phyloP scores from a whole-genome alignment of 2,329 filamentous ascomycete species.

The Xylariaceae sp. region DNA sequence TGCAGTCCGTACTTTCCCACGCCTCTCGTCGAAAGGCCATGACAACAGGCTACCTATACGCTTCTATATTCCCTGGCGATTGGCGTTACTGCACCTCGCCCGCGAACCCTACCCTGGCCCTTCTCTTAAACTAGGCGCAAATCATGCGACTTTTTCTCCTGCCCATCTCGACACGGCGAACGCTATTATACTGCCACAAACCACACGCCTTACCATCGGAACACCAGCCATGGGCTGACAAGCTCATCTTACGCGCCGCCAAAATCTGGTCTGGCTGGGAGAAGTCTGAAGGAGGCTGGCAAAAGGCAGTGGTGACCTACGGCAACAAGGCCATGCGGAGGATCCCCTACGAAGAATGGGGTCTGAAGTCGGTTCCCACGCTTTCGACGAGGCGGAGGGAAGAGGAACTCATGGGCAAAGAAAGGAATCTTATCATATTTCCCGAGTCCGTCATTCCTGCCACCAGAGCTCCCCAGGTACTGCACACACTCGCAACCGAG shows the following conservation, averaged over 20 bases:
- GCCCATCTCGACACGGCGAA: constrained; percentile 85
- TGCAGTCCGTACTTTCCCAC: too few species aligned
- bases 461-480: constrained; percentile 58
- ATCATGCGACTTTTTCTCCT: constrained; percentile 89
- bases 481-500: constrained; percentile 72
- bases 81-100: neutral
- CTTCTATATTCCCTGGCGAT: neutral
- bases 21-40: too few species aligned
- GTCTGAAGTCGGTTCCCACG: constrained; percentile 87
- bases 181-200: constrained; percentile 87
- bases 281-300: constrained; percentile 77
- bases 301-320: constrained; percentile 78
- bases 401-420: constrained; percentile 58
- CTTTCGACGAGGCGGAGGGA: constrained; percentile 63
- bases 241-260: constrained; percentile 65
- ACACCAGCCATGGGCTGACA: constrained; percentile 59
- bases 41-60: too few species aligned
- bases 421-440: constrained; percentile 70
- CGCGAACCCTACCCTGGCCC: neutral
- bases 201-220: constrained; percentile 53
- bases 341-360: constrained; percentile 97
- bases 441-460: constrained; percentile 66
- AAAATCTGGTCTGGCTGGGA: constrained; percentile 85
- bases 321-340: constrained; percentile 81
- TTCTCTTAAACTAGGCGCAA: constrained; percentile 14